Percentiles rank a stretch among this genome's conserved stretches.
These are phyloP conservation scores for Aspergillus carlsbadensis DNA, from an alignment of 495 filamentous ascomycete genomes.

Conservation along the genomic window DNA sequence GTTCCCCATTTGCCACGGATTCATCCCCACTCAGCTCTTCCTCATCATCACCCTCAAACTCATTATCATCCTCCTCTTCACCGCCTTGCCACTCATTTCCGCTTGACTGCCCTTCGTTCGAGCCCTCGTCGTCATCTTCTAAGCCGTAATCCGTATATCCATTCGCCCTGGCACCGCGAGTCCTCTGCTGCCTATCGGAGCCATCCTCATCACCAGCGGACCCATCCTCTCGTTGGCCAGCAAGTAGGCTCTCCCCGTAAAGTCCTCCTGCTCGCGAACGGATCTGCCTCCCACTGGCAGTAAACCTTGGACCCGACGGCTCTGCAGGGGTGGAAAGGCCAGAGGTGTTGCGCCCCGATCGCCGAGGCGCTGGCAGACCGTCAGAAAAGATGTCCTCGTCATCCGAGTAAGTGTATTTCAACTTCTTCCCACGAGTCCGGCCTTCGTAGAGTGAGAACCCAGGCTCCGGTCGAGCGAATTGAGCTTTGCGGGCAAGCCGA, in stretches of 20 bases:
- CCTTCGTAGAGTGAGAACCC: constrained; percentile 95
- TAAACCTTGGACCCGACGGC: constrained; percentile 71
- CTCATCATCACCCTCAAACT: constrained; percentile 64
- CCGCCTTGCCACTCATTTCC: constrained; percentile 66
- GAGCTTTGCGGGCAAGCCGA: constrained; percentile 77
- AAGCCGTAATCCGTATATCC: constrained; percentile 53
- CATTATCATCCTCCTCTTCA: constrained; percentile 71
- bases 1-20: constrained; percentile 53
- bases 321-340: constrained; percentile 69
- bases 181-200: constrained; percentile 23
- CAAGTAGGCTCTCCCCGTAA: constrained; percentile 72
- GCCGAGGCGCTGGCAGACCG: constrained; percentile 58
- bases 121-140: constrained; percentile 61
- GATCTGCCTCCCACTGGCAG: constrained; percentile 87
- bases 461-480: constrained; percentile 83
- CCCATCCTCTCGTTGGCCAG: constrained; percentile 45
- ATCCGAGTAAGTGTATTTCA: constrained; percentile 94
- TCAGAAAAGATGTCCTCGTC: constrained; percentile 82
- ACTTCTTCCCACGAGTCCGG: constrained; percentile 89
- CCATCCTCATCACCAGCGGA: constrained; percentile 31
- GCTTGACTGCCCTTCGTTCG: constrained; percentile 55
- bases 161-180: constrained; percentile 34
- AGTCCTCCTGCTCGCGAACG: constrained; percentile 69
- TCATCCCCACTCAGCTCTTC: constrained; percentile 60
- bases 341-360: constrained; percentile 70